Percentiles rank a stretch among this genome's conserved stretches.
phyloP scores from a whole-genome alignment of 768 basidiomycete genomes.

The Agaricus sinodeliciosus region DNA sequence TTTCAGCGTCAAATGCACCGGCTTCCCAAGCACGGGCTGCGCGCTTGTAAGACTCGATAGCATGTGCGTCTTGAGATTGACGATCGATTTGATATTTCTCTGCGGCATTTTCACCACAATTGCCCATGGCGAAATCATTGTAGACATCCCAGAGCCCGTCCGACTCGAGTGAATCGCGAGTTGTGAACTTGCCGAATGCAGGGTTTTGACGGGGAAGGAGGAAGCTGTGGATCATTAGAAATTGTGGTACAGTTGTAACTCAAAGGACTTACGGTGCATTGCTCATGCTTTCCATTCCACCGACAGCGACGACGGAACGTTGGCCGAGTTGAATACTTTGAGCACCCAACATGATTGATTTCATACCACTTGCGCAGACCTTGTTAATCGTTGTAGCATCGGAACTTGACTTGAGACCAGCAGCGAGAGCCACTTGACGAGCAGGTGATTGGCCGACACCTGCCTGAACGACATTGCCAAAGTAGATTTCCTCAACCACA shows the following conservation, averaged over 20 bases:
- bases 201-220: slow-evolving; percentile 77
- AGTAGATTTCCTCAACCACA: slow-evolving; percentile 90
- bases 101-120: slow-evolving; percentile 87
- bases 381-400: slow-evolving; percentile 99
- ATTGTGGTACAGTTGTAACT: slow-evolving; percentile 4
- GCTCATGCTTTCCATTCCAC: slow-evolving; percentile 99
- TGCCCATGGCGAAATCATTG: slow-evolving; percentile 98
- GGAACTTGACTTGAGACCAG: slow-evolving; percentile 78
- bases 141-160: slow-evolving; percentile 98
- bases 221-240: slow-evolving; percentile 44
- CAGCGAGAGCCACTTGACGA: slow-evolving; percentile 87
- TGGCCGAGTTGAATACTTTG: slow-evolving; percentile 88
- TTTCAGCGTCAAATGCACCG: slow-evolving; percentile 81
- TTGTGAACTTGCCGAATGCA: slow-evolving; percentile 81
- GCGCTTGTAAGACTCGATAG: slow-evolving; percentile 92
- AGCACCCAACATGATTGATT: slow-evolving; percentile 89
- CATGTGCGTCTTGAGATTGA: slow-evolving; percentile 84
- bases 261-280: slow-evolving; percentile 80
- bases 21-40: slow-evolving; percentile 87
- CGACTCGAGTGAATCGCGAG: slow-evolving; percentile 80
- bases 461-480: slow-evolving; percentile 97
- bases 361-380: slow-evolving; percentile 97
- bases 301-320: slow-evolving; percentile 81
- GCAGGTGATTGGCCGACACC: slow-evolving; percentile 98
- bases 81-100: slow-evolving; percentile 79